These are phyloP conservation scores for Wallacemonas sp. DNA, from an alignment of 208 protist species.

Conservation along the genomic window DNA sequence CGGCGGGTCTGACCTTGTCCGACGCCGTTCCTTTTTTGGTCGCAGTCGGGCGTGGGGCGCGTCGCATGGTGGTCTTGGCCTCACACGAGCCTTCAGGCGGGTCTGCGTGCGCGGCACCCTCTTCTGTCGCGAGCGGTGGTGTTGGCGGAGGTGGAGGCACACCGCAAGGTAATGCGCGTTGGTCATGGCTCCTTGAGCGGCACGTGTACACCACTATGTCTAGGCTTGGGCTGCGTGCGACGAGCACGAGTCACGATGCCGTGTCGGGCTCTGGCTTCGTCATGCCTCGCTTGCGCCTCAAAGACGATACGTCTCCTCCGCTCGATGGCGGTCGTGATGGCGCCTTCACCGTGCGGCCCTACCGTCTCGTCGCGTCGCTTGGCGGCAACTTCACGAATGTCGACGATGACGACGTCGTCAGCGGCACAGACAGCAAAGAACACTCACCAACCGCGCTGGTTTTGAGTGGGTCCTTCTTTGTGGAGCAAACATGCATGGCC, in stretches of 20 bases:
- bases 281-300: slow-evolving; percentile 3
- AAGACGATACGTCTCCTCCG: slow-evolving; percentile 4
- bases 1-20: too few species aligned
- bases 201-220: slow-evolving; percentile 30
- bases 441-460: slow-evolving; percentile 12
- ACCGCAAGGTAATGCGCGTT: slow-evolving; percentile 4
- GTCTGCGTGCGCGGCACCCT: slow-evolving; percentile 1
- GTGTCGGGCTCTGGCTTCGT: slow-evolving; percentile 16
- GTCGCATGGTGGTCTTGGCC: slow-evolving; percentile 57
- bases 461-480: slow-evolving; percentile 46
- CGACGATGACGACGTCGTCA: slow-evolving; percentile 36
- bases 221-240: slow-evolving; percentile 23
- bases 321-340: slow-evolving; percentile 12
- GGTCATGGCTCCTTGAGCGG: slow-evolving; percentile 36
- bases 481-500: slow-evolving; percentile 42
- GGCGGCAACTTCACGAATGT: slow-evolving; percentile 42
- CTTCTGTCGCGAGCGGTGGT: background rate
- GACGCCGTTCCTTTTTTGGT: slow-evolving; percentile 32
- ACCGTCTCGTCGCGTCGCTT: slow-evolving; percentile 33
- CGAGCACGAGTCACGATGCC: background rate
- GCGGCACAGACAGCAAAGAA: slow-evolving; percentile 9
- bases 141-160: background rate
- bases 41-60: slow-evolving; percentile 37
- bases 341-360: slow-evolving; percentile 49
- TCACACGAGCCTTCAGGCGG: slow-evolving; percentile 48